Conservation (phyloP, 306 rosid species). For the Arachis hypogaea region DNA sequence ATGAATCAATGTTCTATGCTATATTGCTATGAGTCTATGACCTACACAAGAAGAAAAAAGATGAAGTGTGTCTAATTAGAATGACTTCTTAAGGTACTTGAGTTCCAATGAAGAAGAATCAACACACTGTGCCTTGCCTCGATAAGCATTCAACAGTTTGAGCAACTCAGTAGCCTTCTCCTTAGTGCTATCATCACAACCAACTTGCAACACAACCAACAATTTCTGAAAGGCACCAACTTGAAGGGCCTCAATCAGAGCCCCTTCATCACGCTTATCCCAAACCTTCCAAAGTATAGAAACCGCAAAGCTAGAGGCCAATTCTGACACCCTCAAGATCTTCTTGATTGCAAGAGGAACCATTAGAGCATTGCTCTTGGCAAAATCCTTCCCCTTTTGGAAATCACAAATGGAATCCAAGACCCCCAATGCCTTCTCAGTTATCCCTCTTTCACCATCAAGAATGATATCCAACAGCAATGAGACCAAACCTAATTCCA, state of each 20-base stretch:
- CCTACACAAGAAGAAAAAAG: background rate
- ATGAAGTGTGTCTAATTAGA: slow-evolving; percentile 33
- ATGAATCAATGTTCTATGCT: slow-evolving; percentile 1
- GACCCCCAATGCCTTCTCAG: slow-evolving; percentile 68
- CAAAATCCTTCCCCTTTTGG: slow-evolving; percentile 55
- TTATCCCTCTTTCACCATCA: slow-evolving; percentile 62
- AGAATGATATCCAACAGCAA: slow-evolving; percentile 58
- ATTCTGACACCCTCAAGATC: slow-evolving; percentile 63
- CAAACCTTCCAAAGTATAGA: slow-evolving; percentile 70
- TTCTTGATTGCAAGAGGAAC: slow-evolving; percentile 76
- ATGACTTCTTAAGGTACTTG: slow-evolving; percentile 62
- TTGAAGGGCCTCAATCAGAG: slow-evolving; percentile 62
- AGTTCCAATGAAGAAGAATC: slow-evolving; percentile 62
- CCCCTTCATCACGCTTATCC: slow-evolving; percentile 43
- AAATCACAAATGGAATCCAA: slow-evolving; percentile 65
- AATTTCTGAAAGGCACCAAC: slow-evolving; percentile 75
- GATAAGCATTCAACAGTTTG: slow-evolving; percentile 66
- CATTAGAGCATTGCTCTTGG: slow-evolving; percentile 54
- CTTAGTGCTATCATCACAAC: slow-evolving; percentile 62
- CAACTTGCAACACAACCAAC: slow-evolving; percentile 78
- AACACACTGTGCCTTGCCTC: slow-evolving; percentile 51
- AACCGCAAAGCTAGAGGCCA: slow-evolving; percentile 59
- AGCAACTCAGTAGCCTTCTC: slow-evolving; percentile 65
- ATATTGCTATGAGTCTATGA: background rate
- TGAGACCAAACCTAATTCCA: slow-evolving; percentile 68